A percentile compares a stretch with the other conserved stretches of the same genome.
These are phyloP conservation scores for Pyrenophora teres DNA, from an alignment of 2,329 filamentous ascomycete species.

Conservation along the genomic window DNA sequence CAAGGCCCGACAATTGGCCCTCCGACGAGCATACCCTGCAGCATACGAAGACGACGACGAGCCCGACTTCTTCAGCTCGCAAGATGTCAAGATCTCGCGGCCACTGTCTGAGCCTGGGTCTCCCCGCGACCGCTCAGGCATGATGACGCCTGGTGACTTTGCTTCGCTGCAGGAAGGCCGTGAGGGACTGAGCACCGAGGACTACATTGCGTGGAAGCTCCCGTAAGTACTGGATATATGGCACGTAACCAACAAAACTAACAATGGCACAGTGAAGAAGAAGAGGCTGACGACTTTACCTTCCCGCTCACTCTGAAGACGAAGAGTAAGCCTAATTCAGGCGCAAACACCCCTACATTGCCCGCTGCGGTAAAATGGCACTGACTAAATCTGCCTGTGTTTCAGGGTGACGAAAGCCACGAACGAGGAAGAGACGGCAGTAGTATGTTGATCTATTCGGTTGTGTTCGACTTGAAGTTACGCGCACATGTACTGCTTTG, in stretches of 20 bases:
- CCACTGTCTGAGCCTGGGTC: constrained; percentile 94
- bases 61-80: constrained; percentile 87
- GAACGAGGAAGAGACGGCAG: constrained; percentile 7
- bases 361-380: constrained; percentile 35
- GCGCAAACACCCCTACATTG: constrained; percentile 37
- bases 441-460: constrained; percentile 12
- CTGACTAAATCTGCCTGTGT: constrained; percentile 18
- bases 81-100: constrained; percentile 92
- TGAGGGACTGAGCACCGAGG: constrained; percentile 91
- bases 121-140: constrained; percentile 84
- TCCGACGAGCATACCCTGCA: constrained; percentile 86
- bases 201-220: constrained; percentile 97
- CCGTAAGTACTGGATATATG: constrained; percentile 69
- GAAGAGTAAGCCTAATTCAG: constrained; percentile 47
- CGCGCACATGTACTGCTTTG: constrained; percentile 9
- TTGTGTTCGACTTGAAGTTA: constrained; percentile 9
- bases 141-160: constrained; percentile 99
- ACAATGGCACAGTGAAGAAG: constrained; percentile 66
- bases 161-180: constrained; percentile 92
- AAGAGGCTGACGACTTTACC: constrained; percentile 80
- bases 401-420: constrained; percentile 7
- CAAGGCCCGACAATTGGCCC: constrained; percentile 90
- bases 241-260: constrained; percentile 24
- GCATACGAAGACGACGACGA: constrained; percentile 80
- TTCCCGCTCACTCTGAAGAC: constrained; percentile 70